These are phyloP conservation scores for Magnolia kwangsiensis DNA, from an alignment of 164 flowering plant genomes.

Conservation along the genomic window DNA sequence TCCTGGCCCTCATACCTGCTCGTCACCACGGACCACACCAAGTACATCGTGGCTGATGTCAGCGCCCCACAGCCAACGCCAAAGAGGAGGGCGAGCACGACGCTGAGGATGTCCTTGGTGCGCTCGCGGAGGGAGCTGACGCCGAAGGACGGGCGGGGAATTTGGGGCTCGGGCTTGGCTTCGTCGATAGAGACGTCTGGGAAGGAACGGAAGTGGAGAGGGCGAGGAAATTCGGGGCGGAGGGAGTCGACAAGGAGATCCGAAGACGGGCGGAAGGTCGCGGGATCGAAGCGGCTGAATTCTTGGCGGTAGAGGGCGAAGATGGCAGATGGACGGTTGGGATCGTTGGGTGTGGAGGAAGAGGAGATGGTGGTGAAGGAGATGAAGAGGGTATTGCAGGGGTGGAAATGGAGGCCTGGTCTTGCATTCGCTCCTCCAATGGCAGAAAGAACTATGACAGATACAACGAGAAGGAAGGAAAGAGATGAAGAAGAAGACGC, in stretches of 20 bases:
- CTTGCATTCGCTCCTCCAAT: conserved; percentile 30
- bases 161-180: conserved; percentile 1
- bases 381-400: conserved; percentile 45
- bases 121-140: conserved; percentile 36
- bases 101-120: conserved; percentile 43
- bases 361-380: conserved; percentile 36
- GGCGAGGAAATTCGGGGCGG: conserved; percentile 6
- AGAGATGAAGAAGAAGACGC: conserved; percentile 9
- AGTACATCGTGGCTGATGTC: conserved; percentile 46
- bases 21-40: conserved; percentile 42
- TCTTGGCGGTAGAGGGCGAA: conserved; percentile 16
- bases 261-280: conserved; percentile 6
- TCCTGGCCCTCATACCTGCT: conserved; percentile 24
- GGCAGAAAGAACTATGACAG: conserved; percentile 17
- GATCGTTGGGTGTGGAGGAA: background rate
- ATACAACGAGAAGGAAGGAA: conserved; percentile 1
- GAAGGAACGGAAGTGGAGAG: background rate
- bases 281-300: conserved; percentile 14
- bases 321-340: conserved; percentile 13
- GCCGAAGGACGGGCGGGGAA: conserved; percentile 7
- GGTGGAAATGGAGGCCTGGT: conserved; percentile 38
- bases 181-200: background rate
- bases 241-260: conserved; percentile 9
- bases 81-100: conserved; percentile 44
- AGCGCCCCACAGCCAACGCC: conserved; percentile 56